These are phyloP conservation scores for Fusarium pseudonygamai DNA, from an alignment of 2,329 filamentous ascomycete species.

Conservation along the genomic window DNA sequence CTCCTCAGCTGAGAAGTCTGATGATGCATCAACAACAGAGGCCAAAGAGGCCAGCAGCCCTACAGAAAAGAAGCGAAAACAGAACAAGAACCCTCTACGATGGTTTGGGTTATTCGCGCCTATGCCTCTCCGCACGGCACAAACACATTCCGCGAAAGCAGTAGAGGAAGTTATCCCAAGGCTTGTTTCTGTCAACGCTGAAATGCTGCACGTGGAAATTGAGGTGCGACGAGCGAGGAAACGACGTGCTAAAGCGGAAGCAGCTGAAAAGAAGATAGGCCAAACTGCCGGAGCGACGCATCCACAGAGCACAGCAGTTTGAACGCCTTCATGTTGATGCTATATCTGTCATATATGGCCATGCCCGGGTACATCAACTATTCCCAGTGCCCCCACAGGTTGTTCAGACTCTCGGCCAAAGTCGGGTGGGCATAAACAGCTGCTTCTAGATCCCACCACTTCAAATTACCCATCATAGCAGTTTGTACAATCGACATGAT, in stretches of 20 bases:
- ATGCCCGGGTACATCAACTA: conserved; percentile 17
- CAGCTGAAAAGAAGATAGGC: conserved; percentile 45
- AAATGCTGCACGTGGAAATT: conserved; percentile 73
- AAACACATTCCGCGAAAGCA: conserved; percentile 64
- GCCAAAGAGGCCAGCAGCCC: conserved; percentile 12
- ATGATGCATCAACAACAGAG: conserved; percentile 9
- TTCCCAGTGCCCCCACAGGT: conserved; percentile 57
- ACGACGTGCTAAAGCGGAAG: conserved; percentile 59
- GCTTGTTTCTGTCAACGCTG: conserved; percentile 65
- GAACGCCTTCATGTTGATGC: conserved; percentile 13
- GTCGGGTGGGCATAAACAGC: conserved; percentile 62
- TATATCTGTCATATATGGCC: not conserved
- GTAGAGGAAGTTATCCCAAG: conserved; percentile 67
- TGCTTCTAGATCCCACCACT: conserved; percentile 56
- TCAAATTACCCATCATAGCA: conserved; percentile 59
- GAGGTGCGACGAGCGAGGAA: conserved; percentile 72
- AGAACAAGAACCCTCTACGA: conserved; percentile 57
- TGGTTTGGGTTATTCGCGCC: conserved; percentile 68
- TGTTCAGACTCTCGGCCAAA: conserved; percentile 61
- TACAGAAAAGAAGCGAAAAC: conserved; percentile 27
- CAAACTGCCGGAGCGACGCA: conserved; percentile 2
- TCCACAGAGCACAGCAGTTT: conserved; percentile 13
- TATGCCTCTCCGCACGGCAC: conserved; percentile 64
- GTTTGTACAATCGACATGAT: conserved; percentile 63
- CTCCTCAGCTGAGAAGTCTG: not conserved